These are phyloP conservation scores for Apium graveolens DNA, from an alignment of 129 eudicot genomes.

Conservation along the genomic window DNA sequence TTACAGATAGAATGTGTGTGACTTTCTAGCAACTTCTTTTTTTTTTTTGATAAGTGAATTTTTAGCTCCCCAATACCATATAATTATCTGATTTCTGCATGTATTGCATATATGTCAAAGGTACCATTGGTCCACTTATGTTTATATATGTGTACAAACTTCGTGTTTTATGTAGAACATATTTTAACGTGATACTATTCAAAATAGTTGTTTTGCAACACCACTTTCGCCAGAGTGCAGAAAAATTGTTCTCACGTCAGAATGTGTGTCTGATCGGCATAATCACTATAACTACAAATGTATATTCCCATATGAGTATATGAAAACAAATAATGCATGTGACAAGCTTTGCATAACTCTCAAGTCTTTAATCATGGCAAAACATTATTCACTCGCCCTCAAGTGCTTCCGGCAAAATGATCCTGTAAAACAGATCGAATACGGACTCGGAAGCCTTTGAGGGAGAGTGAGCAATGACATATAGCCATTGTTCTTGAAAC, in stretches of 20 bases:
- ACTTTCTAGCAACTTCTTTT: background rate
- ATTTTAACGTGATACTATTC: too few species aligned
- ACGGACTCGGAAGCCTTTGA: conserved; percentile 17
- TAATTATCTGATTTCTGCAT: background rate
- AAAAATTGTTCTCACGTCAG: too few species aligned
- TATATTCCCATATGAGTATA: background rate
- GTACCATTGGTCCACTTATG: too few species aligned
- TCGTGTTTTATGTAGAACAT: background rate
- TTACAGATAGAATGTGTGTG: background rate
- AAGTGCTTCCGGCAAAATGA: conserved; percentile 3
- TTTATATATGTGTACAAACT: too few species aligned
- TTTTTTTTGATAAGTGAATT: background rate
- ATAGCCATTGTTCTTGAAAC: conserved; percentile 5
- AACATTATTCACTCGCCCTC: conserved; percentile 17
- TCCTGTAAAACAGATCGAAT: background rate
- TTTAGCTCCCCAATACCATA: background rate
- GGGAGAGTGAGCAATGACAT: conserved; percentile 19
- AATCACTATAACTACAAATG: too few species aligned
- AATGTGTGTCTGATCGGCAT: too few species aligned
- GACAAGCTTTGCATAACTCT: background rate
- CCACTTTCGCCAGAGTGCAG: too few species aligned
- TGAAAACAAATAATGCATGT: background rate
- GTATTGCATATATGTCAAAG: background rate
- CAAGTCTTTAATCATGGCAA: background rate
- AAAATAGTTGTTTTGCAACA: too few species aligned